A percentile compares a stretch with the other conserved stretches of the same genome.
These are phyloP conservation scores for Populus trichocarpa DNA, from an alignment of 441 rosid species.

Conservation along the genomic window DNA sequence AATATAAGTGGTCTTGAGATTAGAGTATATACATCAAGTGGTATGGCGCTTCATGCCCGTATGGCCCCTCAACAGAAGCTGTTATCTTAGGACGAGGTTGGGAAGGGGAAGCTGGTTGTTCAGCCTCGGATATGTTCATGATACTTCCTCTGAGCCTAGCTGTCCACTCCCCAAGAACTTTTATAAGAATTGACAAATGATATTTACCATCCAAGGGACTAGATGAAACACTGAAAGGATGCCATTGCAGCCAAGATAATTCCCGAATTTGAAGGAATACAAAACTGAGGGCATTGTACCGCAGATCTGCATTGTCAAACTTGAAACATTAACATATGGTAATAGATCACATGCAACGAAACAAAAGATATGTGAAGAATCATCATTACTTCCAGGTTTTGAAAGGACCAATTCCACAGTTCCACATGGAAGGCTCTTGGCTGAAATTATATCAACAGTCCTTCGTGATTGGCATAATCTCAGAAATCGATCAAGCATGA, in stretches of 20 bases:
- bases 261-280: constrained; percentile 77
- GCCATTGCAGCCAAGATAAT: constrained; percentile 65
- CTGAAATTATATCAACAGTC: constrained; percentile 39
- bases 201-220: constrained; percentile 44
- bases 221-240: constrained; percentile 59
- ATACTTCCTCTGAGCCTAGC: constrained; percentile 30
- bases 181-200: constrained; percentile 42
- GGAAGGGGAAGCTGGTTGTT: constrained; percentile 19
- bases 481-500: constrained; percentile 50
- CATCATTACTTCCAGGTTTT: constrained; percentile 36
- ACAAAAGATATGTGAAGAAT: background rate
- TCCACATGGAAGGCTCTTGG: constrained; percentile 47
- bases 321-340: constrained; percentile 3
- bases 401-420: constrained; percentile 51
- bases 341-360: constrained; percentile 1
- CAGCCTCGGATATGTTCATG: constrained; percentile 28
- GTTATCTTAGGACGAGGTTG: constrained; percentile 39
- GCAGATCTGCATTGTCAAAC: constrained; percentile 40
- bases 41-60: constrained; percentile 75
- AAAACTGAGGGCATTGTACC: constrained; percentile 81
- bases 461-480: constrained; percentile 56
- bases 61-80: constrained; percentile 73
- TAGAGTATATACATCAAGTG: constrained; percentile 54
- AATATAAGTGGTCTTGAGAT: background rate
- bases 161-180: constrained; percentile 60